Evolutionary conservation across 768 basidiomycete species (phyloP), one percentile per base, ranked within the genome.

Genomic region (Leccinellum rugosiceps): DNA sequence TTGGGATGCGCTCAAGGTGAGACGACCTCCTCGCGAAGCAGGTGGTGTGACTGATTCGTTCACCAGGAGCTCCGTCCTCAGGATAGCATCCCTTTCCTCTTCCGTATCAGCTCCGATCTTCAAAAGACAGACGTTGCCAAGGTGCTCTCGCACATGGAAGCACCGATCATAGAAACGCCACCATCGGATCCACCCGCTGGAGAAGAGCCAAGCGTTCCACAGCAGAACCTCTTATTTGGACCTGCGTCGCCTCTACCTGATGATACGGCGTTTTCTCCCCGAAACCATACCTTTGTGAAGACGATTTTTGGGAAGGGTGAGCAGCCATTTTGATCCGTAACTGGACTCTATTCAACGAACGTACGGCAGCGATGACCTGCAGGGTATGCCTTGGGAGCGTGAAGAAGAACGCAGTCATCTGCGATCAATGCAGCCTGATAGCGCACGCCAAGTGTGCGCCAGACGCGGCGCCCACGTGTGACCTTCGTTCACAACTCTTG

Each of bases 61-160:
- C 56, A 17, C 26, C 58, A 89, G 86, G 88, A 93, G 63, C 76
- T 96, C 30, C 88, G 92, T 23, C 90, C 90, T 49, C 90, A 97
- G 67, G 96, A 98, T 68, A 94, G 92, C 67, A 91, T 98, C 34
- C 96, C 96, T 10, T 97, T 97, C 80, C 78, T 97, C 13, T 87
- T 94, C 30, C 88, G 95, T 4, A 88, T 97, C 68, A 94, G 93
- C 69, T 80, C 85, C 57, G 95, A 97, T 66, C 68, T 92, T 54
- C 87, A 90, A 58, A 90, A 88, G 72, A 77, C 83, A 19, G 89
- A 91, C 49, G 78, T 76, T 45, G 75, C 81, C 51, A 83, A 83
- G 51, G 81, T 83, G 58, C 66, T 80, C 32, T 71, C 79, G n/a
- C 69, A 71, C 41, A 68, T 80, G 54, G 76, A 77, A 54, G 28